Evolutionary conservation across 495 filamentous ascomycete species (phyloP).

Genomic region (Acidomyces sp.): DNA sequence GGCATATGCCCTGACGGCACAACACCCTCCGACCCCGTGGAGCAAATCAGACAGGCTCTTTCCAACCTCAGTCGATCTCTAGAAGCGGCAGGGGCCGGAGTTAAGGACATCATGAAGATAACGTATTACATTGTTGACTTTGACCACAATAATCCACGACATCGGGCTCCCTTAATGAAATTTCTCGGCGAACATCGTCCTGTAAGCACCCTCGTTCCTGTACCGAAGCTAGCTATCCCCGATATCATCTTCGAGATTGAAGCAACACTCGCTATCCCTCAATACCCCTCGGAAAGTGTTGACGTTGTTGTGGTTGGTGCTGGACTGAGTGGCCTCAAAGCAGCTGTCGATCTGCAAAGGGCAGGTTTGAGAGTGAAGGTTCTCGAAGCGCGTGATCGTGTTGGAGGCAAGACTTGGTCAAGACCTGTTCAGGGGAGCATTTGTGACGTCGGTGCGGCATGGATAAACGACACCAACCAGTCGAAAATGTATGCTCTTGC

Average conservation of each 20-base stretch:
- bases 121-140: slow-evolving; percentile 30
- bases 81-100: slow-evolving; percentile 10
- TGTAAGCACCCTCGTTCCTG: slow-evolving; percentile 26
- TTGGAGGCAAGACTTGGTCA: slow-evolving; percentile 39
- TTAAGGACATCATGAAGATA: slow-evolving; percentile 26
- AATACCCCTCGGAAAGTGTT: slow-evolving; percentile 8
- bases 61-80: slow-evolving; percentile 13
- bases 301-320: slow-evolving; percentile 42
- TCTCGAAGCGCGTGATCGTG: slow-evolving; percentile 38
- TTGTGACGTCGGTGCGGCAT: slow-evolving; percentile 39
- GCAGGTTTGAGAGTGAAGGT: slow-evolving; percentile 33
- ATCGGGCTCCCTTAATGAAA: slow-evolving; percentile 22
- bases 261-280: slow-evolving; percentile 23
- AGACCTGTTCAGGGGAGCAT: slow-evolving; percentile 16
- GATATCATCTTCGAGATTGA: slow-evolving; percentile 30
- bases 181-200: slow-evolving; percentile 28
- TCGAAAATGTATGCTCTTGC: slow-evolving; percentile 28
- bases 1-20: slow-evolving; percentile 10
- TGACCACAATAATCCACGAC: slow-evolving; percentile 16
- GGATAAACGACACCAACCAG: slow-evolving; percentile 43
- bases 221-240: slow-evolving; percentile 24
- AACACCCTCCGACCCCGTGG: slow-evolving; percentile 7
- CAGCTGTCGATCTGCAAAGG: slow-evolving; percentile 31
- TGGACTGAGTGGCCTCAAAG: slow-evolving; percentile 36
- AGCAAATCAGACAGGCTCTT: slow-evolving; percentile 15